phyloP scores from a whole-genome alignment of 495 filamentous ascomycete species.

The Aspergillus coremiiformis region DNA sequence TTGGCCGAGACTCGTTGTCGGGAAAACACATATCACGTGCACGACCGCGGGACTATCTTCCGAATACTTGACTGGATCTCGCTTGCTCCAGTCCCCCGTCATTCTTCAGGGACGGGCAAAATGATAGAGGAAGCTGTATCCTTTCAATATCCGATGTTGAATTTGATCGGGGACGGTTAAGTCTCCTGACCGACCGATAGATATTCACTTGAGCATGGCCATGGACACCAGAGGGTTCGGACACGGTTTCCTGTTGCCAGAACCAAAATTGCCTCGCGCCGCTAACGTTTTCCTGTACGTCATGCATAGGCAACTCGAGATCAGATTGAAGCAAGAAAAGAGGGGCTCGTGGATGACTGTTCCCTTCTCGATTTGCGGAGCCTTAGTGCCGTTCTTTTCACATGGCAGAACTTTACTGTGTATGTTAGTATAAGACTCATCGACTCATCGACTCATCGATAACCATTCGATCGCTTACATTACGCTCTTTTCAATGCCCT shows the following conservation, averaged over 20 bases:
- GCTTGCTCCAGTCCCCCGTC: not conserved
- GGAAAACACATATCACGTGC: not conserved
- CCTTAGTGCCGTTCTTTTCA: not conserved
- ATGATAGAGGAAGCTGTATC: not conserved
- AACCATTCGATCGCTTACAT: not conserved
- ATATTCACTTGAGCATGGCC: not conserved
- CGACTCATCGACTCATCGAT: too few relatives aligned
- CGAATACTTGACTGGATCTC: not conserved
- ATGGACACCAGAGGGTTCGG: constrained; percentile 1
- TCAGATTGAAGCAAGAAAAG: not conserved
- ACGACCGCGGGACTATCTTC: not conserved
- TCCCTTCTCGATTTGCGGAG: not conserved
- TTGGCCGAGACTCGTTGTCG: too few relatives aligned
- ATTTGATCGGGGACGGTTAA: too few relatives aligned
- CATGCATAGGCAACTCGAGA: constrained; percentile 1
- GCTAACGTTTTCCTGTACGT: constrained; percentile 6
- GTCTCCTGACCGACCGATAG: not conserved
- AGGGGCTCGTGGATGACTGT: not conserved
- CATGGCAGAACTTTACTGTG: not conserved
- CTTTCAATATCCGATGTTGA: not conserved
- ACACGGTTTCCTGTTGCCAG: constrained; percentile 7
- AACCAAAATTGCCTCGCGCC: constrained; percentile 2
- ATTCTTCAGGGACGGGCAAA: not conserved
- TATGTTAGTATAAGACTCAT: not conserved
- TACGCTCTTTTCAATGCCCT: constrained; percentile 1